Conservation (phyloP, 495 filamentous ascomycete species). For the Xylaria sp. region DNA sequence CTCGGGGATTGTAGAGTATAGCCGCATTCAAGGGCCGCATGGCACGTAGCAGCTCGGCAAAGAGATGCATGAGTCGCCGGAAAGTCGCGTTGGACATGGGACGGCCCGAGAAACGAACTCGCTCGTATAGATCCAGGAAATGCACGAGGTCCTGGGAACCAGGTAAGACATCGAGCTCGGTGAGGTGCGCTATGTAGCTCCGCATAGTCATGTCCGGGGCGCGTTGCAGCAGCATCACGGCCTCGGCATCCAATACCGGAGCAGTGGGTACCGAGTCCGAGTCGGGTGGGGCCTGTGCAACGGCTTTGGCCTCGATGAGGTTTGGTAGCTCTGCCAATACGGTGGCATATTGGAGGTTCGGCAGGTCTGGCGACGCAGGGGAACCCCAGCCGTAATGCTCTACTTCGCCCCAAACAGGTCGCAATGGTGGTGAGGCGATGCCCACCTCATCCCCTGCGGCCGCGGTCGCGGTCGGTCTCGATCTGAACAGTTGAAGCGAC, state of each 20-base stretch:
- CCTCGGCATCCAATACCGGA: constrained; percentile 59
- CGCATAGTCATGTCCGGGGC: constrained; percentile 77
- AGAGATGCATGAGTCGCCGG: constrained; percentile 82
- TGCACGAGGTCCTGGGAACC: constrained; percentile 60
- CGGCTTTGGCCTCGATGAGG: constrained; percentile 90
- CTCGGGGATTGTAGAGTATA: constrained; percentile 47
- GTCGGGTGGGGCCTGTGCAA: constrained; percentile 78
- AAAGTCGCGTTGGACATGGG: constrained; percentile 70
- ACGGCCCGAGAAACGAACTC: constrained; percentile 75
- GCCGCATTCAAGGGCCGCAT: constrained; percentile 71
- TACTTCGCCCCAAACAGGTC: constrained; percentile 74
- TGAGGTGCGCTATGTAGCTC: constrained; percentile 79
- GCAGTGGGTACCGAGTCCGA: constrained; percentile 49
- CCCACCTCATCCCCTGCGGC: constrained; percentile 36
- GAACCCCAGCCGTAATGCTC: constrained; percentile 91
- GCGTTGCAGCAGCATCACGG: constrained; percentile 74
- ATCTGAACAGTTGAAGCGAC: constrained; percentile 36
- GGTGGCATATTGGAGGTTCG: constrained; percentile 77
- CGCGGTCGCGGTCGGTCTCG: constrained; percentile 35
- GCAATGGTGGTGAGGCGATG: constrained; percentile 41
- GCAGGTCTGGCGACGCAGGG: constrained; percentile 72
- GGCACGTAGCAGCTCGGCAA: constrained; percentile 77
- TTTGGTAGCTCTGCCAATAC: constrained; percentile 90
- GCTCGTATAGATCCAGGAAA: constrained; percentile 82
- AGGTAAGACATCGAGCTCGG: constrained; percentile 67